Evolutionary conservation across 257 asterid species (phyloP), one percentile per base, ranked within the genome.

Genomic region (Solanum sitiens): DNA sequence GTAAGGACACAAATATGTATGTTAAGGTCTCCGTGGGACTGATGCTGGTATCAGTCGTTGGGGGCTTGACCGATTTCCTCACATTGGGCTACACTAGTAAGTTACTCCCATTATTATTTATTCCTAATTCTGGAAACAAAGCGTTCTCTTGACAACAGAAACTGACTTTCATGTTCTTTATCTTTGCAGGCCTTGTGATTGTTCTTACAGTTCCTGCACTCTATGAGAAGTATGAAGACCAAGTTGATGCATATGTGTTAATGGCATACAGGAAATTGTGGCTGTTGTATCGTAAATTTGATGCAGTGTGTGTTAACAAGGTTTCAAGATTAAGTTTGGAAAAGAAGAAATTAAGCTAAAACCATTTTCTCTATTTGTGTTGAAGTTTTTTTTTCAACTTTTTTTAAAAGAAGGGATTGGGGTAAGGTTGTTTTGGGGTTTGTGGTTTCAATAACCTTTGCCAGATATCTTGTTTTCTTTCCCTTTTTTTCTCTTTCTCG

Each of bases 151-250:
- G 59, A 53, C 23, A 4, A 63, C 18, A 42, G 61, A 21, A 79
- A 14, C 37, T 76, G 21, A 39, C 42, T 40, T 42, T 45, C 37
- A 80, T 53, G 86, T 25, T 47, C 39, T 32, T 50, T 50, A 9
- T 25, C 80, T 82, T 87, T 76, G 87, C 95, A 95, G 99, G 96
- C 86, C 91, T 93, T 37, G 72, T 94, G 47, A 27, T 88, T 76
- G 86, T 91, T 87, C 96, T 97, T 84, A 95, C 98, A 47, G 87
- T 95, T 84, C 98, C 99, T 21, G 98, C 91, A 68, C 71, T 95
- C 40, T 95, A 93, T 40, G 98, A 95, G 87, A 95, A 92, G 91
- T 94, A 91, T 21, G 96, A 94, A 89, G 90, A 93, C 83, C 87
- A 56, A 56, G 85, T 94, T 23, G 95, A 95, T 39, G 67, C 44